Base-by-base conservation (phyloP, 345 rosid species). In the Theobroma cacao region DNA sequence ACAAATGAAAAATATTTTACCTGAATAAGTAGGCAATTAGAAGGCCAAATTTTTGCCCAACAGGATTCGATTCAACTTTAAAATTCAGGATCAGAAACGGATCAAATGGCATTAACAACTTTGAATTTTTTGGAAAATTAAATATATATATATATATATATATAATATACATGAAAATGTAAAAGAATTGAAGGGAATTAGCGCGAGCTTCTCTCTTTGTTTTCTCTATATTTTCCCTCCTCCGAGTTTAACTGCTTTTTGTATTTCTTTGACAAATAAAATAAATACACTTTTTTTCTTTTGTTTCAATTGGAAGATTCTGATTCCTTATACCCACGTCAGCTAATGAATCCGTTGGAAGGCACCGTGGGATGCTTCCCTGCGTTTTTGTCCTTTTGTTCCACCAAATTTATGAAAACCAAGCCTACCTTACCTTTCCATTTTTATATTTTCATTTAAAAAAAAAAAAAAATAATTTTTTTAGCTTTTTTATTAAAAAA, bases 171-270 rank as follows among this genome's bases (percentile, higher is more conserved):
- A 43, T 38, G 78, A 13, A 28, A 30, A 63, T 20, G 12, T 7
- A 13, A 62, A 48, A 63, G 38, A 48, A n/a, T 3, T 4, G 34
- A 62, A 63, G 59, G 33, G 31, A 61, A 47, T 31, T 20, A 33
- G 79, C 60, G 40, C 50, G 28, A 74, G 72, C 75, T 31, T 72
- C 15, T 34, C 71, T 31, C 24, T 48, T 55, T 59, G 60, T 45
- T 36, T 14, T 43, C 28, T 22, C 33, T 52, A 20, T 60, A 28
- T 59, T 63, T 59, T 50, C 71, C 80, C 77, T 66, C 77, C 48
- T 56, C 78, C 14, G 48, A 48, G 24, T 69, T n/a, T 52, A 28
- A 66, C 59, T 70, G 9, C 5, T 22, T 73, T 41, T 40, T 14
- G 31, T 63, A 38, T 31, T 65, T 52, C 28, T 9, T 31, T 34